Evolutionary conservation across 1,139 yeast genomes (phyloP).

Genomic region (Scheffersomyces quercinus): DNA sequence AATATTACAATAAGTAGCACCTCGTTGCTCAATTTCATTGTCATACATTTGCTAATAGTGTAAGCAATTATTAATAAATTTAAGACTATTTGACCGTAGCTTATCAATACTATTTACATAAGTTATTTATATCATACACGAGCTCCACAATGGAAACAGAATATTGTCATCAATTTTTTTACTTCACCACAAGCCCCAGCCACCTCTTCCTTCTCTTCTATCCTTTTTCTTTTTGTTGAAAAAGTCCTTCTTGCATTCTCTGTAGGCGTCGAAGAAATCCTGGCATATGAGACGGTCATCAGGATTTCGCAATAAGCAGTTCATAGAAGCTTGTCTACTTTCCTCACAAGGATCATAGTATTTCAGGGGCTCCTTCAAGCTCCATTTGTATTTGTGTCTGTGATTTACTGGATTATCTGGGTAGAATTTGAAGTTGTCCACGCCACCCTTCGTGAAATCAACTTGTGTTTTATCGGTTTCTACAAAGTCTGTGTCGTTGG

Average conservation of each 20-base stretch:
- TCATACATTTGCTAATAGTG: no score
- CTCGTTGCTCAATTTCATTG: no score
- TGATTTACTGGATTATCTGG: conserved; percentile 79
- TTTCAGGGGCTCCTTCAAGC: conserved; percentile 74
- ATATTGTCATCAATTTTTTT: neutral
- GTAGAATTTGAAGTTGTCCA: conserved; percentile 64
- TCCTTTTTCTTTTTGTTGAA: conserved; percentile 42
- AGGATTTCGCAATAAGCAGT: conserved; percentile 75
- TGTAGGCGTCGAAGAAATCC: conserved; percentile 87
- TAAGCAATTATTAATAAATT: no score
- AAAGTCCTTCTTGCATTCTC: conserved; percentile 91
- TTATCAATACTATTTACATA: no score
- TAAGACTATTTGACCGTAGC: no score
- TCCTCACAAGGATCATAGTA: conserved; percentile 93
- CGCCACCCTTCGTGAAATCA: conserved; percentile 57
- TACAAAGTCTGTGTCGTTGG: conserved; percentile 25
- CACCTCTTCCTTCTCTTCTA: conserved; percentile 40
- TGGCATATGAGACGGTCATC: conserved; percentile 73
- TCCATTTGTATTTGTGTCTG: conserved; percentile 60
- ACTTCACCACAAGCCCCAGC: conserved; percentile 46
- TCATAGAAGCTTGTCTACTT: conserved; percentile 81
- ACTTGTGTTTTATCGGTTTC: conserved; percentile 48
- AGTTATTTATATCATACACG: neutral
- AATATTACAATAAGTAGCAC: no score
- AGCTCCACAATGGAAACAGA: neutral